Conservation (phyloP, 768 basidiomycete genomes). For the Suillus variegatus region DNA sequence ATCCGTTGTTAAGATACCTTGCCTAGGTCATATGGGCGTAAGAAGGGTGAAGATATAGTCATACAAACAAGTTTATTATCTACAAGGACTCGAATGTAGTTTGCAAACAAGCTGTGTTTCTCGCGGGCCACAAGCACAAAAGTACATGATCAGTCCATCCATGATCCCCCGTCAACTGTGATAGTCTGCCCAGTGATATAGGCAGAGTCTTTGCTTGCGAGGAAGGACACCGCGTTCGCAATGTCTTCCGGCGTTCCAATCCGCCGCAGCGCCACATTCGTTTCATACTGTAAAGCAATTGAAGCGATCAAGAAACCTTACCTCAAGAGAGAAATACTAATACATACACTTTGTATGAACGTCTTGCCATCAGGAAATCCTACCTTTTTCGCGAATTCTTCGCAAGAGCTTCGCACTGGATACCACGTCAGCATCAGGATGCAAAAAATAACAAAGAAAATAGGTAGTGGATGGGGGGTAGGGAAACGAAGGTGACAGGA, state of each 20-base stretch:
- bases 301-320: background rate
- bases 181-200: slow-evolving; percentile 29
- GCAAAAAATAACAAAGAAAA: background rate
- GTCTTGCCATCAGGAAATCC: background rate
- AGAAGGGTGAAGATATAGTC: background rate
- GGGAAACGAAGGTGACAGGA: background rate
- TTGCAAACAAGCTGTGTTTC: background rate
- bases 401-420: background rate
- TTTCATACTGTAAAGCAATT: background rate
- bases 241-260: slow-evolving; percentile 21
- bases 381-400: background rate
- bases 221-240: slow-evolving; percentile 32
- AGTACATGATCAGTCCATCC: slow-evolving; percentile 5
- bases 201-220: slow-evolving; percentile 30
- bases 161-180: slow-evolving; percentile 7
- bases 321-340: background rate
- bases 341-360: background rate
- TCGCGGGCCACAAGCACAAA: background rate
- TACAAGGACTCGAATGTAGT: background rate
- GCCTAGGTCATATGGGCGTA: background rate
- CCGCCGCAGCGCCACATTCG: slow-evolving; percentile 12
- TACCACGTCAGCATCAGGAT: background rate
- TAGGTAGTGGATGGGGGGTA: background rate
- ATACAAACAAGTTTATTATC: background rate
- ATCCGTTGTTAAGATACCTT: too few species aligned